Evolutionary conservation across 164 flowering plant species (phyloP).

Genomic region (Chimonanthus praecox): DNA sequence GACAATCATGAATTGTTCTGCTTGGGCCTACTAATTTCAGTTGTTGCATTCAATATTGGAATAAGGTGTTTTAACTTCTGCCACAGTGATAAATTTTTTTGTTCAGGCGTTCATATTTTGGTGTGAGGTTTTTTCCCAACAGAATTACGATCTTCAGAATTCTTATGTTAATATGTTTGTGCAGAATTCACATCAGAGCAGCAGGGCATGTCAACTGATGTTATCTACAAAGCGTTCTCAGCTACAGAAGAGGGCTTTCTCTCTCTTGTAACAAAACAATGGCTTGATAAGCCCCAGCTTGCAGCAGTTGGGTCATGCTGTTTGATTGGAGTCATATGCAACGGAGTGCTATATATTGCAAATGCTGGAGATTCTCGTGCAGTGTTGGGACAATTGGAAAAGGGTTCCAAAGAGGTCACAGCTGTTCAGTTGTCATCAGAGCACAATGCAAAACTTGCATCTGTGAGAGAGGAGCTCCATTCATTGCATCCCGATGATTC

Average conservation of each 20-base stretch:
- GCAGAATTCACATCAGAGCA: constrained; percentile 68
- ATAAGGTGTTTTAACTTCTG: background rate
- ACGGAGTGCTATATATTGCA: constrained; percentile 71
- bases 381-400: constrained; percentile 68
- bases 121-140: background rate
- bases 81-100: no score
- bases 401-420: constrained; percentile 31
- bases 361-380: constrained; percentile 88
- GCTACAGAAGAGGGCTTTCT: constrained; percentile 80
- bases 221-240: constrained; percentile 61
- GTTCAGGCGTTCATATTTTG: background rate
- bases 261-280: constrained; percentile 52
- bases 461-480: constrained; percentile 76
- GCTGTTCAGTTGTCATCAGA: constrained; percentile 80
- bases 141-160: background rate
- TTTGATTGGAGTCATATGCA: constrained; percentile 74
- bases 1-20: background rate
- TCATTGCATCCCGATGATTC: constrained; percentile 82
- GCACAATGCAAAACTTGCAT: constrained; percentile 81
- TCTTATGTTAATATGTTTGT: constrained; percentile 22
- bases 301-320: constrained; percentile 94
- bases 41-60: no score
- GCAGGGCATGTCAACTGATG: constrained; percentile 60
- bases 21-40: background rate
- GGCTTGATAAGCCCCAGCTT: constrained; percentile 62